These are phyloP conservation scores for Verbascum thapsus DNA, from an alignment of 257 asterid species.

Conservation along the genomic window DNA sequence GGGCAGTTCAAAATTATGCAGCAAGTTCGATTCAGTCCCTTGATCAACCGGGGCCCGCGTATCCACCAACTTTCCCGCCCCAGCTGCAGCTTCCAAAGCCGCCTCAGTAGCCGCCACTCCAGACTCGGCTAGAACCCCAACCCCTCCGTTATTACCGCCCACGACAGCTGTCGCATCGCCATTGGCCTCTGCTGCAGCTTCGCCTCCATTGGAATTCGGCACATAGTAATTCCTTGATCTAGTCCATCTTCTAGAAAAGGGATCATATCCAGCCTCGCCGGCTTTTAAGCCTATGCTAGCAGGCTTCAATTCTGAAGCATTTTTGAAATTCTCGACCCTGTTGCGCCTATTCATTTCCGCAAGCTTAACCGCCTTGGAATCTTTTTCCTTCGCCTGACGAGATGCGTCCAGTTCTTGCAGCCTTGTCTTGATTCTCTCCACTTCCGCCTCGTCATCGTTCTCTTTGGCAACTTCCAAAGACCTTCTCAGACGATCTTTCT, in stretches of 20 bases:
- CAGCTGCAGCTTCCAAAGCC: constrained; percentile 84
- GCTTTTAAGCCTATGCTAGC: constrained; percentile 59
- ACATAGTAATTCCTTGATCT: constrained; percentile 80
- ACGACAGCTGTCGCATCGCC: constrained; percentile 44
- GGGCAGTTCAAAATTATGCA: constrained; percentile 73
- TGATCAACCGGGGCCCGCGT: constrained; percentile 84
- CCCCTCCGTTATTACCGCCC: constrained; percentile 36
- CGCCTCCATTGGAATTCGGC: constrained; percentile 46
- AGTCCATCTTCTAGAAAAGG: constrained; percentile 98
- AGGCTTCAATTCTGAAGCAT: constrained; percentile 76
- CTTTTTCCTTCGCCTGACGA: constrained; percentile 57
- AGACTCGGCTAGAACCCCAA: constrained; percentile 34
- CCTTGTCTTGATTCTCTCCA: constrained; percentile 69
- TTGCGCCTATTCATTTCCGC: constrained; percentile 93
- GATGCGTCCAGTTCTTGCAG: constrained; percentile 73
- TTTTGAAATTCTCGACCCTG: constrained; percentile 85
- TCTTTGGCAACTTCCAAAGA: constrained; percentile 83
- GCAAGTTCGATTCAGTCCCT: constrained; percentile 66
- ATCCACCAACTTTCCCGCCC: constrained; percentile 88
- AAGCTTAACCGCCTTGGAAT: constrained; percentile 72
- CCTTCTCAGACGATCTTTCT: constrained; percentile 87
- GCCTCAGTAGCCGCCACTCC: constrained; percentile 70
- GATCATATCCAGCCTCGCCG: constrained; percentile 94
- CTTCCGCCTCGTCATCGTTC: constrained; percentile 69
- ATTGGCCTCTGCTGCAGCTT: constrained; percentile 33